Conservation (phyloP, 2,329 filamentous ascomycete species). For the Aureobasidium pullulans region DNA sequence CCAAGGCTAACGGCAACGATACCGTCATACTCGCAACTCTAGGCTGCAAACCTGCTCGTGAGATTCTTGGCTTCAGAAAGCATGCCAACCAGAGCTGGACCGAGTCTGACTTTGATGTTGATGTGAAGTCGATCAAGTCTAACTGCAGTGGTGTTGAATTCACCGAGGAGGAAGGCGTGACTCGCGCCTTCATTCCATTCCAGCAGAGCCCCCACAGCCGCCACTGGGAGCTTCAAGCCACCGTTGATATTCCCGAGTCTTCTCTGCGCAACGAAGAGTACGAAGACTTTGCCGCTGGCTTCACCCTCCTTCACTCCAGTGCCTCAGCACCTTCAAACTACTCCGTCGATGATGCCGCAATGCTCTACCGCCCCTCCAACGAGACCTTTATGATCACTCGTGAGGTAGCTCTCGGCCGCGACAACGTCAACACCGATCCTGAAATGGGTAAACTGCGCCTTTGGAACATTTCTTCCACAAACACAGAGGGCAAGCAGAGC, state of each 20-base stretch:
- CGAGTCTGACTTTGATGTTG: not conserved
- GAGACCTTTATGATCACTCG: conserved; percentile 10
- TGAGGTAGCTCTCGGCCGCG: not conserved
- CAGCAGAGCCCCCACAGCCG: conserved; percentile 1
- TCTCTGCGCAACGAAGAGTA: conserved; percentile 1
- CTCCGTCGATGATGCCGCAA: not conserved
- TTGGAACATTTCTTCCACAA: not conserved
- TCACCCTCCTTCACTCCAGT: not conserved
- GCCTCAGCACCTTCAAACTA: not conserved
- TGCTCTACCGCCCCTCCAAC: conserved; percentile 10
- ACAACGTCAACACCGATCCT: conserved; percentile 8
- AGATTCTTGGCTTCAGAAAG: conserved; percentile 1
- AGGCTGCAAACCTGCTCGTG: conserved; percentile 7
- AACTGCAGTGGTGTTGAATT: not conserved
- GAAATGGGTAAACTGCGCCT: conserved; percentile 9
- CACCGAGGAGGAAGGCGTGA: not conserved
- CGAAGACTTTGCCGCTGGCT: conserved; percentile 5
- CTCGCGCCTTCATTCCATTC: conserved; percentile 7
- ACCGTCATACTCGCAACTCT: conserved; percentile 5
- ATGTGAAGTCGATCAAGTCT: not conserved
- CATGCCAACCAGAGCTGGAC: not conserved
- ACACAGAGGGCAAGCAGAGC: not conserved
- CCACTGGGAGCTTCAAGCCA: conserved; percentile 9
- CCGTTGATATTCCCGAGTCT: not conserved
- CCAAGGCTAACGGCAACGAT: not conserved